Conservation (phyloP, 306 rosid genomes). For the Astragalus glycyphyllos region DNA sequence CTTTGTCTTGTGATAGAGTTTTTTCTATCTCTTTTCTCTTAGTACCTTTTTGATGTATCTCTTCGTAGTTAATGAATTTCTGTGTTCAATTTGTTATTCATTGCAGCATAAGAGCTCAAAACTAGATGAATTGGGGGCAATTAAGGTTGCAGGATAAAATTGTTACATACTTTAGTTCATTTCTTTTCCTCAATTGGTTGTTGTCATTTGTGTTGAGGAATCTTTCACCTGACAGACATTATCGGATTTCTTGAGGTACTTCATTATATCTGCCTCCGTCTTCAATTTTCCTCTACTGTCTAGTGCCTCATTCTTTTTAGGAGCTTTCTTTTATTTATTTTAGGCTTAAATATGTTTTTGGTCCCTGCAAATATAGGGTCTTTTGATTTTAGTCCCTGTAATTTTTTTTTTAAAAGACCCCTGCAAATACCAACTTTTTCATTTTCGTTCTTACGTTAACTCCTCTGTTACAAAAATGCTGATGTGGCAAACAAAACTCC, state of each 20-base stretch:
- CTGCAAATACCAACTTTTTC: too few species aligned
- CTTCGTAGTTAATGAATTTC: conserved; percentile 31
- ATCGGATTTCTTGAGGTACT: conserved; percentile 77
- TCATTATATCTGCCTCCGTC: conserved; percentile 34
- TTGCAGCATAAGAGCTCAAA: conserved; percentile 92
- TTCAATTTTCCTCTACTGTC: conserved; percentile 31
- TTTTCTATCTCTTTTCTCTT: conserved; percentile 5
- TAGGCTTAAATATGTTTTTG: too few species aligned
- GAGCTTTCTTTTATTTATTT: conserved; percentile 1
- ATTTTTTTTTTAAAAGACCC: too few species aligned
- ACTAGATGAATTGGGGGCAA: conserved; percentile 85
- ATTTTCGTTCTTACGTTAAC: too few species aligned
- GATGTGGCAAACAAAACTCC: too few species aligned
- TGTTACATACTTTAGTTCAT: conserved; percentile 53
- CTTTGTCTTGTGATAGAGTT: conserved; percentile 23
- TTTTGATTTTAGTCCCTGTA: too few species aligned
- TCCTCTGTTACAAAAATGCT: too few species aligned
- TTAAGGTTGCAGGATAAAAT: conserved; percentile 84
- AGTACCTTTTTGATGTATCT: conserved; percentile 23
- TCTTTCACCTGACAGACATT: conserved; percentile 57
- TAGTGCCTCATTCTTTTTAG: not conserved
- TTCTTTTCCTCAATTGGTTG: conserved; percentile 70
- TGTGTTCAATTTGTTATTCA: conserved; percentile 37
- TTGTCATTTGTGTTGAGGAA: conserved; percentile 66
- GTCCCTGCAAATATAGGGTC: too few species aligned